Base-by-base conservation (phyloP, 2,329 filamentous ascomycete genomes). In the Graphiopsis chlorocephala region DNA sequence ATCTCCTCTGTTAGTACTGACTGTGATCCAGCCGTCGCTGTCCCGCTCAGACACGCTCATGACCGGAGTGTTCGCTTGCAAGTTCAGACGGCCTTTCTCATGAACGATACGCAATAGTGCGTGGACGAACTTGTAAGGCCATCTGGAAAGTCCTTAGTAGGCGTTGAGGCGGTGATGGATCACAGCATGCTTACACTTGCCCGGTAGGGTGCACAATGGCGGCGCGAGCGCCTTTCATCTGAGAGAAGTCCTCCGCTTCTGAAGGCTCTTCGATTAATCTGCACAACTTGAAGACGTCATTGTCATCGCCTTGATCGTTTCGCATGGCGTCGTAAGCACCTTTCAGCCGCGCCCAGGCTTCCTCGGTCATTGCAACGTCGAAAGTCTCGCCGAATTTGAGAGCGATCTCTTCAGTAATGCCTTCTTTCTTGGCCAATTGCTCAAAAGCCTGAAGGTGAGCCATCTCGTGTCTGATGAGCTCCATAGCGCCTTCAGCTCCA, bases 321-420 rank as follows among this genome's bases (percentile, higher is more conserved):
- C 67, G 67, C 66, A 76, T 73, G 3, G 66, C 67, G 2, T 74
- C 72, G 29, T 70, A 72, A 23, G 72, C 72, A 38, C 66, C 68
- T 42, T 70, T 72, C 1, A 76, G 66, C 11, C 73, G 64, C 3
- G 45, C 52, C 74, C 72, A 75, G 20, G 73, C 73, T 58, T 74
- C 72, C 4, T 72, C 69, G 1, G 74, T 72, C 73, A 76, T 76
- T 1, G 72, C 73, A 15, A 72, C 74, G 64, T 76, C 74, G 55
- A 75, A 76, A 2, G 74, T 76, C 65, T 75, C 70, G 23, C 73
- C 72, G 8, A 74, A 70, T 20, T 71, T 69, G 35, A 76, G 67
- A 50, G 69, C 72, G 0, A 73, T 71, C 55, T 75, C 72, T 12
- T 75, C 72, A 0, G 71, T 64, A 26, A 76, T 68, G 15, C 70